Base-by-base conservation (phyloP, 768 basidiomycete genomes). In the Mycena capillaripes region DNA sequence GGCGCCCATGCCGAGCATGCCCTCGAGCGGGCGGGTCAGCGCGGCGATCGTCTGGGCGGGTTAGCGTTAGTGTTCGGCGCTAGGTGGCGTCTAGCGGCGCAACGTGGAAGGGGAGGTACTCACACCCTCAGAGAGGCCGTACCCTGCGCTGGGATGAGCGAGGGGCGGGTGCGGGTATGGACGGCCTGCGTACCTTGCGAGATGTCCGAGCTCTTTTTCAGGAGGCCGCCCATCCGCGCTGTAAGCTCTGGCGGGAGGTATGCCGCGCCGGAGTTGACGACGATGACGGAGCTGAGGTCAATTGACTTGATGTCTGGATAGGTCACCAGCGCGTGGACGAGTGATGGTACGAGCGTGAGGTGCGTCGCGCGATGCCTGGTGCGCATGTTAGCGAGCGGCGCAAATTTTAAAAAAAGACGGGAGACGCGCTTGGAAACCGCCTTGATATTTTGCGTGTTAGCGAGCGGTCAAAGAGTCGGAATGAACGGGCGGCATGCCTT, bases 61-160 rank as follows among this genome's bases (percentile, higher is more conserved):
- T 50, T 23, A 42, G 53, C 4, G 71, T 58, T 17, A 53, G 5
- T 9, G 29, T 25, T n/a, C n/a, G n/a, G n/a, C n/a, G n/a, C n/a
- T n/a, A n/a, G n/a, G n/a, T n/a, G n/a, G n/a, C n/a, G n/a, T n/a
- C n/a, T n/a, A n/a, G n/a, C n/a, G n/a, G n/a, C n/a, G n/a, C n/a
- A n/a, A n/a, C n/a, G n/a, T n/a, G n/a, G n/a, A n/a, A n/a, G n/a
- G 25, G 27, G 8, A 53, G 53, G 29, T 25, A 81, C 92, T 64
- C 76, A 92, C 92, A 58, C 80, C 80, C 85, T 93, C 92, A 0
- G 92, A 92, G 87, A 93, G 88, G 25, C 93, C 93, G 75, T 93
- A 94, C 0, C 92, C 92, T 92, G 66, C n/a, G 12, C 34, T 6
- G n/a, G 34, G n/a, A 23, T 57, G 7, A 57, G 56, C 56, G 53